Evolutionary conservation across 495 filamentous ascomycete species (phyloP).

Genomic region (Aspergillus biplanus): DNA sequence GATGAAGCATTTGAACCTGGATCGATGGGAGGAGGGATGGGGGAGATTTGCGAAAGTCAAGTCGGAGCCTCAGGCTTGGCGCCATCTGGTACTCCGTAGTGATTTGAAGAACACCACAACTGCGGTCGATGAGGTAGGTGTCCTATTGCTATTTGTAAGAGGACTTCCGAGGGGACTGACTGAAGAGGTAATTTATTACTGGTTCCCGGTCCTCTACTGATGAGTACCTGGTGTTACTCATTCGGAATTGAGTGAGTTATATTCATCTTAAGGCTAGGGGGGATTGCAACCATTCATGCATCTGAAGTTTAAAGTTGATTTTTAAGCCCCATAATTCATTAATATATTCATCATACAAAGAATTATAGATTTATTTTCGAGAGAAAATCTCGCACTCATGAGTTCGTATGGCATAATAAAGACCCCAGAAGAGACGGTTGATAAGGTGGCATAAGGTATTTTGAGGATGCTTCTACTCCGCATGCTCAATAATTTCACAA

Average conservation of each 20-base stretch:
- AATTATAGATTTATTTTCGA: no score
- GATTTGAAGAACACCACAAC: not conserved
- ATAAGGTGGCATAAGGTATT: conserved; percentile 4
- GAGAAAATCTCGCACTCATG: no score
- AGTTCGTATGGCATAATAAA: no score
- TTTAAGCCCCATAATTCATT: no score
- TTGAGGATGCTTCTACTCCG: not conserved
- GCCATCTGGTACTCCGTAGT: not conserved
- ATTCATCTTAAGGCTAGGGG: no score
- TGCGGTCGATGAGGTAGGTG: no score
- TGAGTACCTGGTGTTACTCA: no score
- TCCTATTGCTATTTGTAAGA: not conserved
- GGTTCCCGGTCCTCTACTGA: no score
- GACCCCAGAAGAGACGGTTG: not conserved
- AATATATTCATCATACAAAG: no score
- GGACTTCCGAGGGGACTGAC: not conserved
- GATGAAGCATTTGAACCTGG: not conserved
- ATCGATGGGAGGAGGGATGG: conserved; percentile 5
- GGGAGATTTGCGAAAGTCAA: conserved; percentile 7
- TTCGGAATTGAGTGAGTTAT: no score
- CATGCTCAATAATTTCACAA: not conserved
- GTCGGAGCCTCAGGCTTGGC: conserved; percentile 8
- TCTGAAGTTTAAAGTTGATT: no score
- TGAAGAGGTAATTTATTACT: not conserved
- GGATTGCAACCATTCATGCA: no score